phyloP scores from a whole-genome alignment of 192 early-diverging fungal genomes.

The Rhizoclosmatium globosum region DNA sequence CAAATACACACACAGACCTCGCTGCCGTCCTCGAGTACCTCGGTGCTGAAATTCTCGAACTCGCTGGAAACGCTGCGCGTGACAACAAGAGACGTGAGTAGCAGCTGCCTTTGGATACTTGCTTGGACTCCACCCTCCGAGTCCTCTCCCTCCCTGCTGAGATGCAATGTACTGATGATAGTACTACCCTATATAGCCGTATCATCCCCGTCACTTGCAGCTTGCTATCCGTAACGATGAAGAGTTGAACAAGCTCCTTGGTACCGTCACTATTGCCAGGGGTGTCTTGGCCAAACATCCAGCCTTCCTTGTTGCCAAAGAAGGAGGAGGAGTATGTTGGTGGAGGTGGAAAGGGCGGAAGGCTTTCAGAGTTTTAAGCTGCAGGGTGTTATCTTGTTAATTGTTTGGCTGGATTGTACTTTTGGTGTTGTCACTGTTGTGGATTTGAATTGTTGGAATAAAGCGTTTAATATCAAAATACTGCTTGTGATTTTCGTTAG shows the following conservation, averaged over 20 bases:
- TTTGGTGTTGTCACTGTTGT: too few relatives aligned
- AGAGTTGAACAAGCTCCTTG: slow-evolving; percentile 92
- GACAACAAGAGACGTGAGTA: slow-evolving; percentile 81
- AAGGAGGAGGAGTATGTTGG: not conserved
- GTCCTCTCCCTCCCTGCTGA: too few relatives aligned
- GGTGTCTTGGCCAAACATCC: too few relatives aligned
- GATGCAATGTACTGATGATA: too few relatives aligned
- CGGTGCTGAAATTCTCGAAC: too few relatives aligned
- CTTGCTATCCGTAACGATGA: slow-evolving; percentile 98
- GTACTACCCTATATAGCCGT: slow-evolving; percentile 65
- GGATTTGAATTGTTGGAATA: too few relatives aligned
- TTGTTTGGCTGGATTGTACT: not conserved
- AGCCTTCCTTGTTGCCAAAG: not conserved
- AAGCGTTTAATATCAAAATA: too few relatives aligned
- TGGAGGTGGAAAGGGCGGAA: not conserved
- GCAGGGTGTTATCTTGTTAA: not conserved
- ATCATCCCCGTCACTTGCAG: slow-evolving; percentile 95
- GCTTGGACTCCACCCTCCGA: too few relatives aligned
- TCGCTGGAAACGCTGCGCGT: slow-evolving; percentile 93
- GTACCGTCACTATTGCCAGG: too few relatives aligned
- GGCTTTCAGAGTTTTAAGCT: slow-evolving; percentile 6
- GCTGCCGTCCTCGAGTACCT: too few relatives aligned
- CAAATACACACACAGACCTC: slow-evolving; percentile 68
- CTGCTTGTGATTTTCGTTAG: too few relatives aligned
- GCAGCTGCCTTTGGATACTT: too few relatives aligned